A percentile compares a stretch with the other conserved stretches of the same genome.
Evolutionary conservation across 495 filamentous ascomycete species (phyloP).

Genomic region (Podospora pseudoanserina): DNA sequence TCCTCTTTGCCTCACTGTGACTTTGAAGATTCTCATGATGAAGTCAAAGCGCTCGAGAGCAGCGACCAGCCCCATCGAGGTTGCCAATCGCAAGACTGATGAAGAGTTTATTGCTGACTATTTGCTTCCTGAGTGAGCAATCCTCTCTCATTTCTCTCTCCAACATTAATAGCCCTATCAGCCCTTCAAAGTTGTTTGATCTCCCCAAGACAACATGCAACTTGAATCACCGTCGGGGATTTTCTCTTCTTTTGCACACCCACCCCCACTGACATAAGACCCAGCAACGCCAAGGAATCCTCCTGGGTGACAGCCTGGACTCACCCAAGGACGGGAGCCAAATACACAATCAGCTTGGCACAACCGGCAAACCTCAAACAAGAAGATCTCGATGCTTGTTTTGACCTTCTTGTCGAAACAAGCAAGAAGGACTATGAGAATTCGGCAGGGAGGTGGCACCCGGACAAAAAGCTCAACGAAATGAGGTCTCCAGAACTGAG

Average conservation of each 20-base stretch:
- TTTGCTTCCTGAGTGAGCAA: conserved; percentile 38
- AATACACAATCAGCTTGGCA: conserved; percentile 47
- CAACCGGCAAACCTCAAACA: conserved; percentile 45
- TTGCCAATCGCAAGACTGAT: conserved; percentile 43
- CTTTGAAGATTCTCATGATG: conserved; percentile 12
- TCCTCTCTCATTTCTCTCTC: neutral
- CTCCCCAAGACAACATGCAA: neutral
- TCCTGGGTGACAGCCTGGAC: conserved; percentile 44
- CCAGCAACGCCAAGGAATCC: conserved; percentile 12
- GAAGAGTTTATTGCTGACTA: conserved; percentile 44
- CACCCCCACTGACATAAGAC: neutral
- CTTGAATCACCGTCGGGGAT: neutral
- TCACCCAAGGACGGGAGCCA: conserved; percentile 38
- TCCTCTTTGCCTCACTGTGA: neutral
- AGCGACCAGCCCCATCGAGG: conserved; percentile 39
- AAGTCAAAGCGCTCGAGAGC: conserved; percentile 32
- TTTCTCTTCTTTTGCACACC: neutral
- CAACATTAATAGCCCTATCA: neutral
- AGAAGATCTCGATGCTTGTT: conserved; percentile 62
- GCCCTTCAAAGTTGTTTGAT: neutral
- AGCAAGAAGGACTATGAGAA: conserved; percentile 62
- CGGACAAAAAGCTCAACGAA: conserved; percentile 64
- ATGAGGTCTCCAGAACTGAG: conserved; percentile 70
- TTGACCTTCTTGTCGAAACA: conserved; percentile 65
- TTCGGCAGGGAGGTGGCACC: conserved; percentile 66